These are phyloP conservation scores for Cladobotryum protrusum DNA, from an alignment of 2,329 filamentous ascomycete genomes.

Conservation along the genomic window DNA sequence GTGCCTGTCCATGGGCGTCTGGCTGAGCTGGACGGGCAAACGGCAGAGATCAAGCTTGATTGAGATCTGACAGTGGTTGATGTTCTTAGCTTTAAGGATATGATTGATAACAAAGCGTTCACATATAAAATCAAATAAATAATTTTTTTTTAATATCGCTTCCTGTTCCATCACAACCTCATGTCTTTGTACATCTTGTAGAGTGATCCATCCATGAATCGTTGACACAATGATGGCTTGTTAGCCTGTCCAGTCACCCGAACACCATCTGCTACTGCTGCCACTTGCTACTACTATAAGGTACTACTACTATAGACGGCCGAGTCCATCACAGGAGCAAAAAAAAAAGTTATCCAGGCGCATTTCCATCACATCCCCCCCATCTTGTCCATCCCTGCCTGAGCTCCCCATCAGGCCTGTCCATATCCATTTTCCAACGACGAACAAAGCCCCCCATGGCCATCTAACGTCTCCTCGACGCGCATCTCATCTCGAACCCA, in stretches of 20 bases:
- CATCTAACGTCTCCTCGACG: slow-evolving; percentile 4
- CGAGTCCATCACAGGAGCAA: slow-evolving; percentile 8
- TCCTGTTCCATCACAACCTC: too few relatives aligned
- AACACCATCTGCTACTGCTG: too few relatives aligned
- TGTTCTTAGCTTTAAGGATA: not conserved
- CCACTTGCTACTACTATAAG: too few relatives aligned
- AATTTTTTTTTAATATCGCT: too few relatives aligned
- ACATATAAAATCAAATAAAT: too few relatives aligned
- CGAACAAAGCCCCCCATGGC: not conserved
- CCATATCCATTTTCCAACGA: not conserved
- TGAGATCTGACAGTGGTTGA: too few relatives aligned
- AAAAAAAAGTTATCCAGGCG: slow-evolving; percentile 13
- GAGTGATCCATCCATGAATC: too few relatives aligned
- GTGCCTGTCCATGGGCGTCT: not conserved
- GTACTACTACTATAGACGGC: not conserved
- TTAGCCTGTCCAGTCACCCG: too few relatives aligned
- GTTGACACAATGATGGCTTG: too few relatives aligned
- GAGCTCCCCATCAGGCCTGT: slow-evolving; percentile 5
- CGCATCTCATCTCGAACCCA: slow-evolving; percentile 7
- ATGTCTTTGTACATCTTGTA: too few relatives aligned
- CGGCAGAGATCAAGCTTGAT: too few relatives aligned
- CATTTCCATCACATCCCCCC: not conserved
- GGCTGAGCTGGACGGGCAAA: not conserved
- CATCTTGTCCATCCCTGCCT: slow-evolving; percentile 7
- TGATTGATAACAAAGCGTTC: not conserved